phyloP scores from a whole-genome alignment of 2,329 filamentous ascomycete species.

The Apiospora marii region DNA sequence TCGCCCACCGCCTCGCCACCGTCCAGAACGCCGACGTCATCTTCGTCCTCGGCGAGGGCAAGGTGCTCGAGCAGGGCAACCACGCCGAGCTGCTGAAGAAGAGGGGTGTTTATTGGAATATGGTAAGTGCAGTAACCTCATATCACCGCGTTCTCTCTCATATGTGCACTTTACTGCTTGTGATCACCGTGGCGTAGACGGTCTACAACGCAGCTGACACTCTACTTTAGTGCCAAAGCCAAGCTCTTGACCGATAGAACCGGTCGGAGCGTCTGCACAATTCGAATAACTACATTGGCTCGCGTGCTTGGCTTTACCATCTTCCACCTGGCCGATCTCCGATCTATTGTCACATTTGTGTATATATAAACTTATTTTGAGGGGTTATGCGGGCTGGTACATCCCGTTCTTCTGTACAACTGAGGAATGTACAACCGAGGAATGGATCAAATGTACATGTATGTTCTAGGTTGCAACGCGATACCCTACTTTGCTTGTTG shows the following conservation, averaged over 20 bases:
- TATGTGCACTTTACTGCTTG: background rate
- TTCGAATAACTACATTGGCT: background rate
- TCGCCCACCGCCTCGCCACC: conserved; percentile 79
- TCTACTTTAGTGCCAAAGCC: conserved; percentile 60
- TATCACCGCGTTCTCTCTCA: background rate
- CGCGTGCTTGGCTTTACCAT: no score
- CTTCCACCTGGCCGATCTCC: no score
- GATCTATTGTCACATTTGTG: no score
- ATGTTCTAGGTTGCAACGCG: background rate
- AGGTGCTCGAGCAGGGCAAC: conserved; percentile 61
- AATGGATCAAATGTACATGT: background rate
- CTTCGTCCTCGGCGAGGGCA: conserved; percentile 76
- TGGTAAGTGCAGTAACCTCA: conserved; percentile 48
- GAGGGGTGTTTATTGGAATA: conserved; percentile 64
- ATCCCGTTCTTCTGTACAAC: background rate
- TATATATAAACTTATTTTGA: background rate
- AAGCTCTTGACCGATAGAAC: conserved; percentile 60
- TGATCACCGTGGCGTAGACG: background rate
- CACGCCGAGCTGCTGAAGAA: conserved; percentile 59
- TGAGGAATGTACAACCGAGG: no score
- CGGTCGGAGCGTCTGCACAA: background rate
- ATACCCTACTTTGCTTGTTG: background rate
- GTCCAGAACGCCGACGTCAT: conserved; percentile 83
- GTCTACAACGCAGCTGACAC: background rate
- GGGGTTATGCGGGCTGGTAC: background rate